These are phyloP conservation scores for Colletotrichum lini DNA, from an alignment of 2,329 filamentous ascomycete species.

Conservation along the genomic window DNA sequence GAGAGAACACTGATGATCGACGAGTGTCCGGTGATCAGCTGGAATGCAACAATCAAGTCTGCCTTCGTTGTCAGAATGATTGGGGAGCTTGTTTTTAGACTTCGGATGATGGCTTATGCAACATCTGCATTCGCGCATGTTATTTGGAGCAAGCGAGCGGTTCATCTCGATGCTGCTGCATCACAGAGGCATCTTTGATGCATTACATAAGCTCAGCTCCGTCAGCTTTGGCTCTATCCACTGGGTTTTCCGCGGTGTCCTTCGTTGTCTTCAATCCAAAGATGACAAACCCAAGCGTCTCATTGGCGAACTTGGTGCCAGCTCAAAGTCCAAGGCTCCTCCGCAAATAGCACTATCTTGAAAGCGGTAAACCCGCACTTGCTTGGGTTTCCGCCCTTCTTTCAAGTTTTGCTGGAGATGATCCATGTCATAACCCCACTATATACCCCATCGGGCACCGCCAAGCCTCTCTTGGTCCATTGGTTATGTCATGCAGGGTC, in stretches of 20 bases:
- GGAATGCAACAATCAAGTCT: not conserved
- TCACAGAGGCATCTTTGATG: not conserved
- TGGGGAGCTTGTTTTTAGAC: constrained; percentile 3
- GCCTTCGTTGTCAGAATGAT: not conserved
- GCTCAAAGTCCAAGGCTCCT: constrained; percentile 7
- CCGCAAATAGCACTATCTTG: not conserved
- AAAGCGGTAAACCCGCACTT: constrained; percentile 30
- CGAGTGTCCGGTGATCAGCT: constrained; percentile 24
- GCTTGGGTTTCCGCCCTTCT: not conserved
- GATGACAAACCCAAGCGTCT: constrained; percentile 28
- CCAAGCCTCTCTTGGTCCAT: constrained; percentile 25
- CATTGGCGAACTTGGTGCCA: constrained; percentile 30
- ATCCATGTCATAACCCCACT: constrained; percentile 25
- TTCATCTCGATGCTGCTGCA: constrained; percentile 32
- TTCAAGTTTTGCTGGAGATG: constrained; percentile 32
- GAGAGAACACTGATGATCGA: constrained; percentile 11
- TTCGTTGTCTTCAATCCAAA: not conserved
- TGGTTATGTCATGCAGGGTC: constrained; percentile 41
- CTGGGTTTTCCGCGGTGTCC: not conserved
- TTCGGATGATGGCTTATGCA: constrained; percentile 17
- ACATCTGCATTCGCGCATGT: constrained; percentile 22
- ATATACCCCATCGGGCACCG: constrained; percentile 14
- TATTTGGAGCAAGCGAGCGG: constrained; percentile 20
- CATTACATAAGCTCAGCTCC: constrained; percentile 15
- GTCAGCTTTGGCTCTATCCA: not conserved